Conservation (phyloP, 2,329 filamentous ascomycete species). For the Xylariaceae sp. region DNA sequence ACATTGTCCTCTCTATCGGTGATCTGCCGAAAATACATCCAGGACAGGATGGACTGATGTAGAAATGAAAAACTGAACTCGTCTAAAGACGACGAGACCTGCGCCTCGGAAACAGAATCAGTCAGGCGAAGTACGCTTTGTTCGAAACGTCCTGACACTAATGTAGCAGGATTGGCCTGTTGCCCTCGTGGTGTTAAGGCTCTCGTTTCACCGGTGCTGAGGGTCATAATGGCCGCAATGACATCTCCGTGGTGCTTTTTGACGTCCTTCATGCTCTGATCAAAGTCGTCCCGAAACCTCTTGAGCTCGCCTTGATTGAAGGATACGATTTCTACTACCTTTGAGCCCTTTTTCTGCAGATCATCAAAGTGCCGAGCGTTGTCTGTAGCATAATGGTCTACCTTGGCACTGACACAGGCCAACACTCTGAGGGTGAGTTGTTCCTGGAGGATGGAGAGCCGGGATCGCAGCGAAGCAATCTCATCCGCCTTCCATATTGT, state of each 20-base stretch:
- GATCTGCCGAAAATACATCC: conserved; percentile 1
- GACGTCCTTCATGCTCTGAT: neutral
- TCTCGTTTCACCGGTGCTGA: neutral
- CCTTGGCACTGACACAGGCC: neutral
- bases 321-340: neutral
- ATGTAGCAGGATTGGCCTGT: neutral
- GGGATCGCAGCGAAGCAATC: neutral
- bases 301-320: neutral
- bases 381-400: neutral
- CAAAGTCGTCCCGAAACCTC: neutral
- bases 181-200: neutral
- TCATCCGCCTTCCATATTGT: neutral
- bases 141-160: neutral
- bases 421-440: neutral
- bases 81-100: neutral
- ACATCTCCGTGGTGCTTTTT: neutral
- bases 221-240: neutral
- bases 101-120: neutral
- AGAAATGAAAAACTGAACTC: neutral
- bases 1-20: conserved; percentile 1
- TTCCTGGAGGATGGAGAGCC: neutral
- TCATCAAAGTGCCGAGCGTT: neutral
- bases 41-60: neutral
- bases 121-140: neutral
- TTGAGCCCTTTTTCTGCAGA: neutral